These are phyloP conservation scores for Ceratocystis diversiconidia DNA, from an alignment of 2,329 filamentous ascomycete genomes.

Conservation along the genomic window DNA sequence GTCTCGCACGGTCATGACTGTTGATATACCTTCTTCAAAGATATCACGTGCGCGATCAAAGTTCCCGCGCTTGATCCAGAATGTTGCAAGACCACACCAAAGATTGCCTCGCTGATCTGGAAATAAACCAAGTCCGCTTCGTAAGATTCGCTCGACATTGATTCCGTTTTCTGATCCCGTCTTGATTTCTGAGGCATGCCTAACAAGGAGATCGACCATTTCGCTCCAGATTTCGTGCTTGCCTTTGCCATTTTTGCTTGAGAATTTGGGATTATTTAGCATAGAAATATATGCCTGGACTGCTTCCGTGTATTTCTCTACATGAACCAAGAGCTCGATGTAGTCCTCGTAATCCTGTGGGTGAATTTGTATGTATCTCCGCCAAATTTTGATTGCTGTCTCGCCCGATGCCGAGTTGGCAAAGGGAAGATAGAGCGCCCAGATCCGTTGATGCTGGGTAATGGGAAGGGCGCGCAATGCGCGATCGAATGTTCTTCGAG, in stretches of 20 bases:
- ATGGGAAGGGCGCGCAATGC: constrained; percentile 82
- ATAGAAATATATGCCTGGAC: constrained; percentile 83
- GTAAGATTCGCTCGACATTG: constrained; percentile 80
- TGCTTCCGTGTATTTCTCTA: constrained; percentile 77
- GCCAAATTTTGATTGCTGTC: constrained; percentile 87
- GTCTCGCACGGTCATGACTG: constrained; percentile 96
- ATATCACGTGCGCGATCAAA: constrained; percentile 87
- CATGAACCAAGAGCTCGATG: constrained; percentile 72
- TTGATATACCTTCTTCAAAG: constrained; percentile 92
- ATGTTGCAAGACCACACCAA: constrained; percentile 88
- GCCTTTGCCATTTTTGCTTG: constrained; percentile 85
- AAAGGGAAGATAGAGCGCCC: constrained; percentile 81
- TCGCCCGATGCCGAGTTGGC: constrained; percentile 80
- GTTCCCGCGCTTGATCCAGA: constrained; percentile 86
- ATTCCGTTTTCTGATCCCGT: constrained; percentile 69
- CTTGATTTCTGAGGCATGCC: constrained; percentile 74
- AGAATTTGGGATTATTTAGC: constrained; percentile 78
- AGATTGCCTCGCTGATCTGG: constrained; percentile 87
- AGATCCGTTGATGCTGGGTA: constrained; percentile 90
- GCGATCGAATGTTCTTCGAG: constrained; percentile 78
- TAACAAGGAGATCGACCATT: constrained; percentile 88
- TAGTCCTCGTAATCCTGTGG: constrained; percentile 93
- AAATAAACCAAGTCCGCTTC: constrained; percentile 81
- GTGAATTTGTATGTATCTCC: constrained; percentile 91
- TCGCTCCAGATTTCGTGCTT: constrained; percentile 96